Evolutionary conservation across 192 early-diverging fungal species (phyloP), one percentile per base, ranked within the genome.

Genomic region (Backusella morwellensis): DNA sequence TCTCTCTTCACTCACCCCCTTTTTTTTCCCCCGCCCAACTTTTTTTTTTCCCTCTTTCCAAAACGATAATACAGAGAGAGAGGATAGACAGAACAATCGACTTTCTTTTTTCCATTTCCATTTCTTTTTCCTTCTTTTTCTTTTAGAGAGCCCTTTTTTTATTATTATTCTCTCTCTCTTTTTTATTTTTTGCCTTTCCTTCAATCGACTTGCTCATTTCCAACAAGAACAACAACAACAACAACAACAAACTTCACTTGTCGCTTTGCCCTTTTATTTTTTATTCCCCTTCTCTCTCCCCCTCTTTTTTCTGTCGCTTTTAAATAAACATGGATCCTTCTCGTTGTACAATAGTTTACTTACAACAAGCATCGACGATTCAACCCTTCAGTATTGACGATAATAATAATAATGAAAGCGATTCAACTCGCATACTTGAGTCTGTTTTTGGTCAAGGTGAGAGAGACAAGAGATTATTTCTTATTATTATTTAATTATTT

Each of bases 391-490:
- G 23, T 63, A 63, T 63, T 63, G 26, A 32, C 26, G 23, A 63
- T 29, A 4, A 63, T 63, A 26, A 29, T 29, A 14, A 56, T 23
- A 23, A 63, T 63, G 21, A 63, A 26, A 63, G 26, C 56, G 56
- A 63, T 3, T 26, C 47, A 50, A 63, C 56, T 14, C 23, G 29
- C 23, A 7, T 63, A 14, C 34, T 73, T 12, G 21, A 73, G 42
- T 41, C 72, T 54, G 72, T 73, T 29, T 73, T 73, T 47, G 72
- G 72, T 32, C 40, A 73, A 52, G 72, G 72, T 73, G 29, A 73
- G 26, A 6, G 17, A n/a, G 32, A 32, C 32, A 32, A 21, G n/a
- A 52, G 41, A 52, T 5, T 6, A 72, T 34, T 36, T 29, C 12
- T 54, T 34, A 35, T 17, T 17, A 34, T 21, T 42, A 6, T 15